phyloP scores from a whole-genome alignment of 768 basidiomycete species.

The Hericium rajendrae region DNA sequence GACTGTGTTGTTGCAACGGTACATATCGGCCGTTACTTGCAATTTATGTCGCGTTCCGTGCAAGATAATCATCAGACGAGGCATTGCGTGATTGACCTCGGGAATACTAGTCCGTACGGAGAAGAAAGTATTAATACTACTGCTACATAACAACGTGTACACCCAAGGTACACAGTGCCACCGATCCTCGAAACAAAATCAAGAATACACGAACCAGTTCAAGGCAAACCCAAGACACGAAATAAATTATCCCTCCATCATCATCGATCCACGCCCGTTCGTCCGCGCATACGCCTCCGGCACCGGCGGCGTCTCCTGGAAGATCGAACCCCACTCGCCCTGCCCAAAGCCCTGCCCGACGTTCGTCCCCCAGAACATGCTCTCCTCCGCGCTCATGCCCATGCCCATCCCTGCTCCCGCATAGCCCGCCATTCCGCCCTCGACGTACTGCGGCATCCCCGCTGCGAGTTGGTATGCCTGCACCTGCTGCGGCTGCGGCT shows the following conservation, averaged over 20 bases:
- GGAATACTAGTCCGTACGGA: too few species aligned
- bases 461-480: background rate
- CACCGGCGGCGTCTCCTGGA: background rate
- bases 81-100: too few species aligned
- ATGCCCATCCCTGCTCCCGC: constrained; percentile 5
- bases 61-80: too few species aligned
- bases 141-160: too few species aligned
- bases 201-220: too few species aligned
- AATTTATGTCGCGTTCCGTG: too few species aligned
- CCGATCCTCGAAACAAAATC: too few species aligned
- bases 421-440: background rate
- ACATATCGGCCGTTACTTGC: too few species aligned
- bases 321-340: constrained; percentile 43
- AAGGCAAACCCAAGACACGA: background rate
- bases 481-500: constrained; percentile 3
- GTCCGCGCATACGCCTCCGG: background rate
- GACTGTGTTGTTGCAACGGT: too few species aligned
- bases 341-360: constrained; percentile 51
- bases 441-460: background rate
- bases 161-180: too few species aligned
- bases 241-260: background rate
- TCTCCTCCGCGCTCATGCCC: constrained; percentile 38
- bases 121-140: too few species aligned
- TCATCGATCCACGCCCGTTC: background rate
- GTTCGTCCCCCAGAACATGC: constrained; percentile 49